A percentile compares a stretch with the other conserved stretches of the same genome.
phyloP scores from a whole-genome alignment of 2,329 filamentous ascomycete genomes.

The Sordariomycetes sp. region DNA sequence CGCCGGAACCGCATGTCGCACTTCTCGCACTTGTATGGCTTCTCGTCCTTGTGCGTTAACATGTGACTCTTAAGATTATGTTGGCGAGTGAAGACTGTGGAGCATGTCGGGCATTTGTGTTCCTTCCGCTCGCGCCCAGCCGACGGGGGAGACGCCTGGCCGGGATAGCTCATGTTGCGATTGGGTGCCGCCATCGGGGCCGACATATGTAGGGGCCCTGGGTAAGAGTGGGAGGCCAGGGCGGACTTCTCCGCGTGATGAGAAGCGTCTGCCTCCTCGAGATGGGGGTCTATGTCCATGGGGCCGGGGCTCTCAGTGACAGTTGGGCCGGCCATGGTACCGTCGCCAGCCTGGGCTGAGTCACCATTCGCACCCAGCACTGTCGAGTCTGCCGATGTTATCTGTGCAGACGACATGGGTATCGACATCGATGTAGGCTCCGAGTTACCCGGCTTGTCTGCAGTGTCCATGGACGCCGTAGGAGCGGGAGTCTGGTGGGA shows the following conservation, averaged over 20 bases:
- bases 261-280: slow-evolving; percentile 20
- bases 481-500: slow-evolving; percentile 40
- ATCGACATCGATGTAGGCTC: slow-evolving; percentile 15
- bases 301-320: slow-evolving; percentile 40
- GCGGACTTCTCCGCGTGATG: slow-evolving; percentile 39
- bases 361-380: slow-evolving; percentile 24
- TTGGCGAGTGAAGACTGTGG: slow-evolving; percentile 92
- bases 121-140: slow-evolving; percentile 52
- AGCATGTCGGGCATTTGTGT: slow-evolving; percentile 93
- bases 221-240: slow-evolving; percentile 43
- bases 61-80: slow-evolving; percentile 97
- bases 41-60: slow-evolving; percentile 95
- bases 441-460: slow-evolving; percentile 23
- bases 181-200: slow-evolving; percentile 29
- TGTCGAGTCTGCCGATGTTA: slow-evolving; percentile 15
- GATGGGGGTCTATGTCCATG: slow-evolving; percentile 40
- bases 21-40: slow-evolving; percentile 89
- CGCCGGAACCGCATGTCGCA: slow-evolving; percentile 88
- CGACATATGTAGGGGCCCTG: slow-evolving; percentile 35
- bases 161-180: slow-evolving; percentile 47
- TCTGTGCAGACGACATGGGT: slow-evolving; percentile 10
- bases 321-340: slow-evolving; percentile 28
- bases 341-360: slow-evolving; percentile 31
- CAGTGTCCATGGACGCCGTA: slow-evolving; percentile 30
- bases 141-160: slow-evolving; percentile 46